A percentile compares a stretch with the other conserved stretches of the same genome.
Evolutionary conservation across 169 alveolate genomes (phyloP).

Genomic region (Eimeria acervulina): DNA sequence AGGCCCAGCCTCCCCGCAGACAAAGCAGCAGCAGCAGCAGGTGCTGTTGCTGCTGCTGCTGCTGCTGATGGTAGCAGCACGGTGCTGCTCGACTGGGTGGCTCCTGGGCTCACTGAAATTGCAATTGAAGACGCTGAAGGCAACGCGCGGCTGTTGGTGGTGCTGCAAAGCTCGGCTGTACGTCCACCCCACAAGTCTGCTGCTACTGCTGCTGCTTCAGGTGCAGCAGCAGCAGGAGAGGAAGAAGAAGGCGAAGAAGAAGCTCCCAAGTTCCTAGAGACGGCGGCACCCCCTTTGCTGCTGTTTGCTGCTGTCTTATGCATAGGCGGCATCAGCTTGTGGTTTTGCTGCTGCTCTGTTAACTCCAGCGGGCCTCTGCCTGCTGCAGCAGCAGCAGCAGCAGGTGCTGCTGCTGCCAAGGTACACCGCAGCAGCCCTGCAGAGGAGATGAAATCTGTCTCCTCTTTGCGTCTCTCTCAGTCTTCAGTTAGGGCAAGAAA

Average conservation of each 20-base stretch:
- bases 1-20: background rate
- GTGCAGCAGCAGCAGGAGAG: background rate
- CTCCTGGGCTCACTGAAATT: constrained; percentile 8
- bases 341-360: background rate
- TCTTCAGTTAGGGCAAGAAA: too few relatives aligned
- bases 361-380: background rate
- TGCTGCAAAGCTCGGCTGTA: background rate
- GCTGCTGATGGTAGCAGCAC: background rate
- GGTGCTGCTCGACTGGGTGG: background rate
- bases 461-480: too few relatives aligned
- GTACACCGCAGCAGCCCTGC: background rate
- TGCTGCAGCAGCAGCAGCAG: too few relatives aligned
- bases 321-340: background rate
- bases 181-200: background rate
- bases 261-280: background rate
- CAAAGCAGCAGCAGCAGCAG: background rate
- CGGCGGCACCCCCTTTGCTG: constrained; percentile 35
- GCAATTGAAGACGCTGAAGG: background rate
- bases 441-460: too few relatives aligned
- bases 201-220: too few relatives aligned
- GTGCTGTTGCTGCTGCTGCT: background rate
- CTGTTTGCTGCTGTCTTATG: background rate
- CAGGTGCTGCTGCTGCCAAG: too few relatives aligned
- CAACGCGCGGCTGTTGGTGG: background rate
- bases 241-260: background rate